Evolutionary conservation across 225 moss, liverwort and hornwort genomes (phyloP).

Genomic region (Physcomitrellopsis africana): DNA sequence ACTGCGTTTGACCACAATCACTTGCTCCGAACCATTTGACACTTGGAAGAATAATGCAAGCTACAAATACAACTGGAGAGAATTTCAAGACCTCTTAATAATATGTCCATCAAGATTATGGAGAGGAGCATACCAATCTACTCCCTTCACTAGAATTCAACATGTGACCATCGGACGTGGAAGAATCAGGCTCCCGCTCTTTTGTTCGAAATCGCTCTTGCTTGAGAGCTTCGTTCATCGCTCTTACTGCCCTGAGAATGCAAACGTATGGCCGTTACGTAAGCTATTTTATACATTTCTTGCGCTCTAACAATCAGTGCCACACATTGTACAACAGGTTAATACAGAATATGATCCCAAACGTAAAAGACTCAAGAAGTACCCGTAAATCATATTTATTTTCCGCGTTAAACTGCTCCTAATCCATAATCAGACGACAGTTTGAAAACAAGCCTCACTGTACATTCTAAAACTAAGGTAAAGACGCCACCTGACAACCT

Average conservation of each 20-base stretch:
- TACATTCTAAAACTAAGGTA: conserved; percentile 29
- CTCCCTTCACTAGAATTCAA: conserved; percentile 31
- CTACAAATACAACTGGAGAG: conserved; percentile 3
- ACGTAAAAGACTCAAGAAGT: not conserved
- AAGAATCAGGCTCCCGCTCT: conserved; percentile 45
- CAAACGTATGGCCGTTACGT: conserved; percentile 3
- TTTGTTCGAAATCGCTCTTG: conserved; percentile 64
- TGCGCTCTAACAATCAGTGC: not conserved
- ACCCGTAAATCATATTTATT: conserved; percentile 6
- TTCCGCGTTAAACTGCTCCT: conserved; percentile 13
- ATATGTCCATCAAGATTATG: not conserved
- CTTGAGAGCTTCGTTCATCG: conserved; percentile 85
- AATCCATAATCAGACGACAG: conserved; percentile 22
- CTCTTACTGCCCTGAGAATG: conserved; percentile 58
- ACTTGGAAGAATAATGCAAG: not conserved
- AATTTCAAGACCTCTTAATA: not conserved
- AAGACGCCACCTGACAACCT: conserved; percentile 86
- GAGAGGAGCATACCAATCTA: conserved; percentile 34
- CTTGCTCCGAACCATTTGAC: not conserved
- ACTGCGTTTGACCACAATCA: not conserved
- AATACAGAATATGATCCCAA: not conserved
- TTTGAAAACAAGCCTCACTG: conserved; percentile 22
- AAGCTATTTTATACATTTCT: conserved; percentile 1
- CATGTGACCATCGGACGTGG: conserved; percentile 29
- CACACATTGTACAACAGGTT: not conserved